These are phyloP conservation scores for Suhomyces coccinellae DNA, from an alignment of 1,139 yeast genomes.

Conservation along the genomic window DNA sequence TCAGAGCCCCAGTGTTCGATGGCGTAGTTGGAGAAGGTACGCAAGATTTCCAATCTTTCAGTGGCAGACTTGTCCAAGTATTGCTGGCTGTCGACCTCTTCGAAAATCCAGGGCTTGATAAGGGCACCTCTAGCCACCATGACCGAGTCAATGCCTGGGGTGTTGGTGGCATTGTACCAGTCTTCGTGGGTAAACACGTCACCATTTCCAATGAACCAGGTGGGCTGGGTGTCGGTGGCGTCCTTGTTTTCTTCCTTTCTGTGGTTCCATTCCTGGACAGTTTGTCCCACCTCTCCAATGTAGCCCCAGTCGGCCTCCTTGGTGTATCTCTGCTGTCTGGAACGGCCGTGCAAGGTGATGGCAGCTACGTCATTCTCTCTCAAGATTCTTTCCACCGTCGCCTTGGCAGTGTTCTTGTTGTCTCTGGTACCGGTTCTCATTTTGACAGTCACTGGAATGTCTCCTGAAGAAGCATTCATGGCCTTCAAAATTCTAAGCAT, in stretches of 20 bases:
- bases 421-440: slow-evolving; percentile 90
- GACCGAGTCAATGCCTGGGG: slow-evolving; percentile 80
- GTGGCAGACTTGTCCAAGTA: slow-evolving; percentile 87
- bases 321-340: slow-evolving; percentile 93
- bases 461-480: slow-evolving; percentile 87
- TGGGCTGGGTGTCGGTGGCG: slow-evolving; percentile 46
- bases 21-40: slow-evolving; percentile 72
- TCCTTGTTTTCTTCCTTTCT: slow-evolving; percentile 58
- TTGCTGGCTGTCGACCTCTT: slow-evolving; percentile 88
- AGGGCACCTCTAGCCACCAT: slow-evolving; percentile 99
- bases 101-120: slow-evolving; percentile 98
- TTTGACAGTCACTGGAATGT: slow-evolving; percentile 87
- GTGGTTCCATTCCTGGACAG: slow-evolving; percentile 62
- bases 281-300: slow-evolving; percentile 69
- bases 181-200: slow-evolving; percentile 86
- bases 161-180: slow-evolving; percentile 76
- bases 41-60: slow-evolving; percentile 78
- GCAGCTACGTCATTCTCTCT: slow-evolving; percentile 84
- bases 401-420: slow-evolving; percentile 80
- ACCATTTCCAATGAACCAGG: slow-evolving; percentile 84
- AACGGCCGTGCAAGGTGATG: slow-evolving; percentile 91
- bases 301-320: slow-evolving; percentile 92
- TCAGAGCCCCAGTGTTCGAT: slow-evolving; percentile 98
- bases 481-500: slow-evolving; percentile 76
- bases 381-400: slow-evolving; percentile 67